Percentiles rank a stretch among this genome's conserved stretches.
Evolutionary conservation across 139 green algal species (phyloP).

Genomic region (Gonium pectorale): DNA sequence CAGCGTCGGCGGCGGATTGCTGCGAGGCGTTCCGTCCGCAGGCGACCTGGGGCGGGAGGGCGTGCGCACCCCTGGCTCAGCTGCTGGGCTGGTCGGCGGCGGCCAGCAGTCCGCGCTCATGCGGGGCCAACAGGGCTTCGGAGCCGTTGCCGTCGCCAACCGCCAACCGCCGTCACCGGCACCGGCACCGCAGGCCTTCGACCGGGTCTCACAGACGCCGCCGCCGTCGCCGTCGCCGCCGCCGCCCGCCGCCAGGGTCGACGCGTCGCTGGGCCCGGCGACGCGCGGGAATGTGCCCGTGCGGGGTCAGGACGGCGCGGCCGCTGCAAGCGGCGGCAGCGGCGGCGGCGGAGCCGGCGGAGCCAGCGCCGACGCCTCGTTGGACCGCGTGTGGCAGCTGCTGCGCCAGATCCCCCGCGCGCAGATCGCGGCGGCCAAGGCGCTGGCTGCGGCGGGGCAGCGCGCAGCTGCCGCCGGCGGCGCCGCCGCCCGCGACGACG

Average conservation of each 20-base stretch:
- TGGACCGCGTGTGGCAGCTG: not conserved
- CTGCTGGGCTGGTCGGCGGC: no score
- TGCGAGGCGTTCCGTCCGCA: no score
- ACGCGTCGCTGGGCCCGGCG: not conserved
- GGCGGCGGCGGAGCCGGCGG: not conserved
- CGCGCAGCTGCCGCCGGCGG: no score
- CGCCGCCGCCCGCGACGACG: not conserved
- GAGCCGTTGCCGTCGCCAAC: no score
- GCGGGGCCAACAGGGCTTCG: no score
- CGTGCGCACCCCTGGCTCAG: no score
- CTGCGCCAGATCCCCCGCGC: constrained; percentile 1
- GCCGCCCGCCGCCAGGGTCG: not conserved
- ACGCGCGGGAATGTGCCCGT: not conserved
- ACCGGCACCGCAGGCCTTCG: no score
- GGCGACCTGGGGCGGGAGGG: no score
- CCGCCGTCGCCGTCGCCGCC: not conserved
- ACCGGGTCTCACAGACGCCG: no score
- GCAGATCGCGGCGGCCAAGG: constrained; percentile 20
- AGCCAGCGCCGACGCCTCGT: not conserved
- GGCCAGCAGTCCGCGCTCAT: no score
- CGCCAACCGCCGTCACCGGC: not conserved
- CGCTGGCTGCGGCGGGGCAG: not conserved
- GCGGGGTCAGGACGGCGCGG: not conserved
- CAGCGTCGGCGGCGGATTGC: no score
- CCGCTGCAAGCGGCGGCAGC: not conserved